Base-by-base conservation (phyloP, 2,329 filamentous ascomycete species). In the Meredithiella fracta region DNA sequence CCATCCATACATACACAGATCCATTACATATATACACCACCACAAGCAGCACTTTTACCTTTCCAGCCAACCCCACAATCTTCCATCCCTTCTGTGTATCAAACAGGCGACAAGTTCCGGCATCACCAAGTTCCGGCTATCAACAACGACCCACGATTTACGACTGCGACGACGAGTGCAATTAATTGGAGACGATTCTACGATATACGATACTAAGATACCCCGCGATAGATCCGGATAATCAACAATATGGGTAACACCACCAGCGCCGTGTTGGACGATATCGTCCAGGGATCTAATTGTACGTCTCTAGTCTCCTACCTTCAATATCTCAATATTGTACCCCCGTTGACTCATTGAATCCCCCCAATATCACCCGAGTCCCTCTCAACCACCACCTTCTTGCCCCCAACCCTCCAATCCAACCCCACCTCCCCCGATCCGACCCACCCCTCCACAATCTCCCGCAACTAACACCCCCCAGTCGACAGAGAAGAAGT, bases 401-500 rank as follows among this genome's bases (percentile, higher is more conserved):
- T 11, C 25, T 34, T 22, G 40, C 40, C 11, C 15, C 40, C n/a
- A n/a, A n/a, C n/a, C n/a, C n/a, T n/a, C n/a, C n/a, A n/a, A n/a
- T n/a, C n/a, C n/a, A n/a, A 17, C 20, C 40, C 17, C 15, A 44
- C 15, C 40, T 59, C 25, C 11, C 11, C 25, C n/a, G 15, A 22
- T 14, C 25, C 51, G 57, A 53, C 25, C 31, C 23, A 47, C 25
- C 40, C 40, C 52, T 58, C 47, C 25, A 73, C 83, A 86, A 68
- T 91, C 97, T 65, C 91, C 97, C 70, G 88, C 42, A 15, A 26
- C 47, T 52, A 29, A 53, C 53, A 51, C 8, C 4, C 11, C 22
- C 6, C 49, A 97, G 91, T 98, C 75, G 87, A 98, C 74, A 84
- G 86, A 69, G 92, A 98, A 65, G 92, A 98, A 70, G 89, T 98